A percentile compares a stretch with the other conserved stretches of the same genome.
These are phyloP conservation scores for Metschnikowia baotianmanensis DNA, from an alignment of 805 yeast species.

Conservation along the genomic window DNA sequence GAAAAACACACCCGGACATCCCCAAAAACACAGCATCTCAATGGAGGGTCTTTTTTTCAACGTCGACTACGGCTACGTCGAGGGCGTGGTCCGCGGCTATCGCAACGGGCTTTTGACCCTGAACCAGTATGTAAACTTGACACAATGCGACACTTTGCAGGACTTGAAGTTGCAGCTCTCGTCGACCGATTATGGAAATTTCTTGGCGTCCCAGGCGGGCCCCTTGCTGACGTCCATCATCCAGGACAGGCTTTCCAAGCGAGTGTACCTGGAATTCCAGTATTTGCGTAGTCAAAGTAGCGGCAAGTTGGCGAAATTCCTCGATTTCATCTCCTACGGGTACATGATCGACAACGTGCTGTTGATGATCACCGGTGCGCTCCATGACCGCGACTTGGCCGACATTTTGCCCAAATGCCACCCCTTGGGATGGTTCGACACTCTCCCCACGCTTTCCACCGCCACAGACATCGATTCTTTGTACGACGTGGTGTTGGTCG, in stretches of 20 bases:
- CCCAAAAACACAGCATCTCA: too few species aligned
- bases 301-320: conserved; percentile 73
- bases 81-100: conserved; percentile 94
- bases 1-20: too few species aligned
- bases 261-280: conserved; percentile 78
- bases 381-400: conserved; percentile 87
- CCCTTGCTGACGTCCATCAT: conserved; percentile 85
- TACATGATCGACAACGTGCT: conserved; percentile 98
- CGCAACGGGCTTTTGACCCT: conserved; percentile 74
- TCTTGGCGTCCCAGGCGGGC: conserved; percentile 76
- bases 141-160: conserved; percentile 94
- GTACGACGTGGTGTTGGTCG: conserved; percentile 88
- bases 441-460: conserved; percentile 89
- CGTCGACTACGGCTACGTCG: conserved; percentile 85
- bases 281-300: conserved; percentile 82
- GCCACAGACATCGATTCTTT: conserved; percentile 95
- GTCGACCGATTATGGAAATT: conserved; percentile 94
- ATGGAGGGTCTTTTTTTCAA: conserved; percentile 97
- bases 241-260: conserved; percentile 72
- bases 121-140: conserved; percentile 84
- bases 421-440: conserved; percentile 98
- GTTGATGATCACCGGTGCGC: conserved; percentile 92
- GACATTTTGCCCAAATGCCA: conserved; percentile 91
- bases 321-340: conserved; percentile 92
- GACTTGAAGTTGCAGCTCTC: conserved; percentile 92